A percentile compares a stretch with the other conserved stretches of the same genome.
Evolutionary conservation across 805 yeast species (phyloP).

Genomic region (Starmerella powellii): DNA sequence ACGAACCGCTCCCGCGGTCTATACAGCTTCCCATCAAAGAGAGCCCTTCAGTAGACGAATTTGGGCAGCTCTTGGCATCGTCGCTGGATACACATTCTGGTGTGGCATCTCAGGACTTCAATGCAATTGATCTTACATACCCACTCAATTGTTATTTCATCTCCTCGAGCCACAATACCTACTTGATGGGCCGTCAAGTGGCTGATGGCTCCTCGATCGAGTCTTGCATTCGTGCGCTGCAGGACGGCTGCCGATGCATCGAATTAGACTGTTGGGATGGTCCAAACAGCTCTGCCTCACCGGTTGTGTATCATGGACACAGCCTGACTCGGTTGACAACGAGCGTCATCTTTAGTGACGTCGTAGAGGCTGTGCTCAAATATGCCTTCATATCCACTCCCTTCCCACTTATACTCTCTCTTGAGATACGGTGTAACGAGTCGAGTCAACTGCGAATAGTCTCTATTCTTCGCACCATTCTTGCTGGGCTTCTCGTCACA

Average conservation of each 20-base stretch:
- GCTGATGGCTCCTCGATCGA: conserved; percentile 82
- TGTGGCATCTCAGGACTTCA: neutral
- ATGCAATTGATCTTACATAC: conserved; percentile 33
- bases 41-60: conserved; percentile 25
- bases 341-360: conserved; percentile 56
- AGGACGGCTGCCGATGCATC: conserved; percentile 86
- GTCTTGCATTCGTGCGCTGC: conserved; percentile 74
- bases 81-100: neutral
- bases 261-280: conserved; percentile 96
- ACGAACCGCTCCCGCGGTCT: conserved; percentile 9
- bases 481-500: conserved; percentile 47
- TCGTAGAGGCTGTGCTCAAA: conserved; percentile 59
- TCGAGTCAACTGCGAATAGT: conserved; percentile 55
- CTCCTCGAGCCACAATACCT: conserved; percentile 92
- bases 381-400: conserved; percentile 84
- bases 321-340: conserved; percentile 49
- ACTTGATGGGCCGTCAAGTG: conserved; percentile 73
- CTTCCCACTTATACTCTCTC: conserved; percentile 70
- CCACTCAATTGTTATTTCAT: conserved; percentile 82
- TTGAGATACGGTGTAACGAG: conserved; percentile 68
- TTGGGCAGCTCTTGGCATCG: conserved; percentile 30
- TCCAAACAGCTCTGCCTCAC: conserved; percentile 38
- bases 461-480: conserved; percentile 39
- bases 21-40: conserved; percentile 10
- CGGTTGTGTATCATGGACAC: conserved; percentile 82